A percentile compares a stretch with the other conserved stretches of the same genome.
phyloP scores from a whole-genome alignment of 768 basidiomycete genomes.

The Megacollybia marginata region DNA sequence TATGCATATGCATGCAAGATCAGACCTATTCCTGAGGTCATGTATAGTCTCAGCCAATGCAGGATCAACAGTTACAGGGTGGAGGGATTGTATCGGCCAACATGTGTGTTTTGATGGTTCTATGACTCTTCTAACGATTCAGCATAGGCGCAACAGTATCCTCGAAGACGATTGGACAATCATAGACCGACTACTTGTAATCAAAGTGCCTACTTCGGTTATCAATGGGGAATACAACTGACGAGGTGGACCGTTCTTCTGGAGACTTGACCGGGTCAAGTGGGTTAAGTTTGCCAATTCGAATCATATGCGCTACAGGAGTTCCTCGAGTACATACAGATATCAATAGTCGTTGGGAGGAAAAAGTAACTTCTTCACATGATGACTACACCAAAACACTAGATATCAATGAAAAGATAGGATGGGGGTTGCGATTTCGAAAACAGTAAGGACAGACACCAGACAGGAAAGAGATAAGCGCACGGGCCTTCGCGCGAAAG shows the following conservation, averaged over 20 bases:
- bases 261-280: not conserved
- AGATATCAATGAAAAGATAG: too few relatives aligned
- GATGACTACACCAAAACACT: too few relatives aligned
- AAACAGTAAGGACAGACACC: too few relatives aligned
- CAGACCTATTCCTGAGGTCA: not conserved
- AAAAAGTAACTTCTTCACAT: too few relatives aligned
- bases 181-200: not conserved
- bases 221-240: not conserved
- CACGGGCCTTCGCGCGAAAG: too few relatives aligned
- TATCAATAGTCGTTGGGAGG: too few relatives aligned
- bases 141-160: not conserved
- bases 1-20: not conserved
- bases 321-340: too few relatives aligned
- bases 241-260: not conserved
- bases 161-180: not conserved
- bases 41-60: not conserved
- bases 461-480: too few relatives aligned
- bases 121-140: not conserved
- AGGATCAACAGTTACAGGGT: not conserved
- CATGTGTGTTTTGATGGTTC: not conserved
- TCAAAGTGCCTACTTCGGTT: not conserved
- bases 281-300: not conserved
- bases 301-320: not conserved
- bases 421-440: too few relatives aligned
- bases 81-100: not conserved